Evolutionary conservation across 371 early-diverging fungal genomes (phyloP).

Genomic region (Mortierella sp.): DNA sequence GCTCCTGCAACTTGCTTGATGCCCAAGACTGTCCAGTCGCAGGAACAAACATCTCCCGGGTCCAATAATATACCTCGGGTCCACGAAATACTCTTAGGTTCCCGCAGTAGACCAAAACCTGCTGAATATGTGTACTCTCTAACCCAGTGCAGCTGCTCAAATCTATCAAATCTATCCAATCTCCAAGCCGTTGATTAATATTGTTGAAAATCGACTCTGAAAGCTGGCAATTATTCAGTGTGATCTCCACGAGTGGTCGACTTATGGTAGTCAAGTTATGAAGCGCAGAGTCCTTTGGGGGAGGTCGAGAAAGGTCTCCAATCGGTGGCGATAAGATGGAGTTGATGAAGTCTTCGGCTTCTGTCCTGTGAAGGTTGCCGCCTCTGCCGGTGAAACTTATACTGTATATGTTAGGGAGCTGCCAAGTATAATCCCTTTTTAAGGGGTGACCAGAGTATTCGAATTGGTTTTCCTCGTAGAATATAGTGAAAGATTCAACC

Average conservation of each 20-base stretch:
- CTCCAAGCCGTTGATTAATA: slow-evolving; percentile 1
- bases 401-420: background rate
- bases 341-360: background rate
- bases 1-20: background rate
- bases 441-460: background rate
- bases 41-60: slow-evolving; percentile 4
- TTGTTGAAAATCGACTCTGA: slow-evolving; percentile 4
- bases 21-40: background rate
- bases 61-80: slow-evolving; percentile 13
- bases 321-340: background rate
- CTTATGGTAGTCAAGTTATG: background rate
- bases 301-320: background rate
- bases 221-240: background rate
- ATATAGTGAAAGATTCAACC: slow-evolving; percentile 1
- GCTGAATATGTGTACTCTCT: slow-evolving; percentile 2
- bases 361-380: background rate
- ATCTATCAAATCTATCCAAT: slow-evolving; percentile 10
- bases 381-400: background rate
- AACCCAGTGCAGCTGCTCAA: slow-evolving; percentile 4
- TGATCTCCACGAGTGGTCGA: background rate
- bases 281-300: background rate
- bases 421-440: background rate
- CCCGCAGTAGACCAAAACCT: slow-evolving; percentile 12
- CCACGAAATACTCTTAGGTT: slow-evolving; percentile 16
- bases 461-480: background rate